phyloP scores from a whole-genome alignment of 371 early-diverging fungal genomes.

The Mortierella sp. region DNA sequence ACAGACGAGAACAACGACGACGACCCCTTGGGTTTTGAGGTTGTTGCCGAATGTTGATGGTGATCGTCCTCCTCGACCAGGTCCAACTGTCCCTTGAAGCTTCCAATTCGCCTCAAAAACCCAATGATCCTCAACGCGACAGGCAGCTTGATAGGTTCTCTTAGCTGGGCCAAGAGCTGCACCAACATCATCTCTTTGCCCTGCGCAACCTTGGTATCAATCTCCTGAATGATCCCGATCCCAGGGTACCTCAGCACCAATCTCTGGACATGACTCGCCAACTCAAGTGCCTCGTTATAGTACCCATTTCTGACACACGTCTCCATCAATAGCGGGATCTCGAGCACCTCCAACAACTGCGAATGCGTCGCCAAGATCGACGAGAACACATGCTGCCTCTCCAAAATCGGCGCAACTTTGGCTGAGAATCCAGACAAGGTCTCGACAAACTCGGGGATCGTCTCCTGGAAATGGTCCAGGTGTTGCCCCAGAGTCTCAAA shows the following conservation, averaged over 20 bases:
- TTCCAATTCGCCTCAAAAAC: conserved; percentile 82
- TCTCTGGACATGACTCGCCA: conserved; percentile 80
- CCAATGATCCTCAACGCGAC: conserved; percentile 85
- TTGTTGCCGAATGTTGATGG: background rate
- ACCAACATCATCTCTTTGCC: conserved; percentile 78
- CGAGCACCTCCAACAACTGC: conserved; percentile 74
- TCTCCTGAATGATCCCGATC: conserved; percentile 68
- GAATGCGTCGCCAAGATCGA: conserved; percentile 73
- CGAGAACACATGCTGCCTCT: conserved; percentile 61
- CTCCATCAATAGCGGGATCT: conserved; percentile 87
- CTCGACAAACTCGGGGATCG: conserved; percentile 68
- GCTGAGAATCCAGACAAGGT: conserved; percentile 59
- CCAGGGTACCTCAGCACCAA: conserved; percentile 71
- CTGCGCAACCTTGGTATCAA: conserved; percentile 74
- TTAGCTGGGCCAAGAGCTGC: conserved; percentile 77
- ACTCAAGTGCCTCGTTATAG: conserved; percentile 89
- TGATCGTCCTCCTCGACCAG: conserved; percentile 40
- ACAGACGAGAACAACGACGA: background rate
- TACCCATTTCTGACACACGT: conserved; percentile 86
- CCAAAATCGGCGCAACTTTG: conserved; percentile 61
- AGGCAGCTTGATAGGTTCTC: conserved; percentile 84
- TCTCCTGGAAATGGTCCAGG: conserved; percentile 62
- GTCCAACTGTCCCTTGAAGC: conserved; percentile 57
- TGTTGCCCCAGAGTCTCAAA: conserved; percentile 67
- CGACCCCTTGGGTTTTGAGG: background rate